Base-by-base conservation (phyloP, 495 filamentous ascomycete species). In the Xylaria acuta region DNA sequence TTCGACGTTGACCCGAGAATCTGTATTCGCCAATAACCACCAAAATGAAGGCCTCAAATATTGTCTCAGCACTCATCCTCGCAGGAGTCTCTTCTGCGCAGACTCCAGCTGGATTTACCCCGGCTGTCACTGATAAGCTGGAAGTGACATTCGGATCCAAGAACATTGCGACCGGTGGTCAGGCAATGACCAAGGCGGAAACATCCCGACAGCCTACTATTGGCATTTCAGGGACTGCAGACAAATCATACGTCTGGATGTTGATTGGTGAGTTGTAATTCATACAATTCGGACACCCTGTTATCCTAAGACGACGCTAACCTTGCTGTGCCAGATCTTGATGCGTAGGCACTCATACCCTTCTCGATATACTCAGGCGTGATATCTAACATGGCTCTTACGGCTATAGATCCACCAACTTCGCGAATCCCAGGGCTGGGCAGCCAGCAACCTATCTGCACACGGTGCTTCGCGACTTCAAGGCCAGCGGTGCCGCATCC, bases 391-490 rank as follows among this genome's bases (percentile, higher is more conserved):
- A 12, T 43, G 20, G 40, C 53, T 67, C 60, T 70, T 45, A 38
- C 9, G 43, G 3, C 30, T n/a, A 30, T 40, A 84, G 80, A 60
- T 82, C 82, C 6, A 77, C 79, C 68, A 81, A 80, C 75, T 82
- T 82, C 76, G 66, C 75, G 40, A 82, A 82, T 69, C 81, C 82
- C 62, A 67, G 36, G 27, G 74, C 76, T 22, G 81, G 79, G 3
- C 73, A 76, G 25, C 82, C 76, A 34, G 67, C 78, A 27, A 84
- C 78, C 1, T 83, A 84, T 67, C 77, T 86, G 1, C 85, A 87
- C 78, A 84, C 81, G 36, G 74, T 87, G 64, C 79, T 87, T 67
- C 74, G 79, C 8, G 85, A 84, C 73, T 86, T 81, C 79, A 85
- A 81, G 63, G 71, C 82, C 5, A 76, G 72, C 67, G 77, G 77